Conservation (phyloP, 75 land plant genomes). For the Sequoiadendron giganteum region DNA sequence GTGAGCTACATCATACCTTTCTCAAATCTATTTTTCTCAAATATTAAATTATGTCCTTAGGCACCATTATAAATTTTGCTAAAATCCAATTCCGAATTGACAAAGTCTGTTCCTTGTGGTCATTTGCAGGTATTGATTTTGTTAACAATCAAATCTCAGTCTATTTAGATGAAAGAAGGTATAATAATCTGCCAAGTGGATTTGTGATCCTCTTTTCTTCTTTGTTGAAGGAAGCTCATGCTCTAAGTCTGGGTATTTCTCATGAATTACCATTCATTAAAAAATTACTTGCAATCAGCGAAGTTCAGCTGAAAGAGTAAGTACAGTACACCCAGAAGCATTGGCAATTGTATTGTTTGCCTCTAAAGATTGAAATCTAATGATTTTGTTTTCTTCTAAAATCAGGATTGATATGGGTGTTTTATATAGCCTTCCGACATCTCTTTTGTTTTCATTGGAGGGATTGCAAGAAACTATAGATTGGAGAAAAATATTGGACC, state of each 20-base stretch:
- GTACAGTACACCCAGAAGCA: too few relatives aligned
- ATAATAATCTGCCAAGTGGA: not conserved
- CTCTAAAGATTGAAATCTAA: too few relatives aligned
- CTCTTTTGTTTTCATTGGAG: too few relatives aligned
- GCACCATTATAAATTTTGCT: too few relatives aligned
- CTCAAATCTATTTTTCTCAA: too few relatives aligned
- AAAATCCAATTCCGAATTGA: too few relatives aligned
- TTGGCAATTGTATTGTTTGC: too few relatives aligned
- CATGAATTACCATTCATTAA: constrained; percentile 2
- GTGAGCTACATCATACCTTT: not conserved
- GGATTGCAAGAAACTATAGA: too few relatives aligned
- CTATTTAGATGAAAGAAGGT: not conserved
- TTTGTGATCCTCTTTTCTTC: constrained; percentile 11
- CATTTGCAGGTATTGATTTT: constrained; percentile 10
- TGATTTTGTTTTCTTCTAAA: not conserved
- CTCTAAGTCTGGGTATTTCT: constrained; percentile 1
- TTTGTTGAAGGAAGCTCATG: constrained; percentile 13
- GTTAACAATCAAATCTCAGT: not conserved
- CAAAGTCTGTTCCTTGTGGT: too few relatives aligned
- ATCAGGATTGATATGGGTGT: too few relatives aligned
- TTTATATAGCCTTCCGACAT: too few relatives aligned
- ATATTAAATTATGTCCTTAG: not conserved
- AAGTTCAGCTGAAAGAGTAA: constrained; percentile 8
- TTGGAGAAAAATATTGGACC: too few relatives aligned
- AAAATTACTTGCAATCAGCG: not conserved